These are phyloP conservation scores for Geotrichum ghanense DNA, from an alignment of 805 yeast species.

Conservation along the genomic window DNA sequence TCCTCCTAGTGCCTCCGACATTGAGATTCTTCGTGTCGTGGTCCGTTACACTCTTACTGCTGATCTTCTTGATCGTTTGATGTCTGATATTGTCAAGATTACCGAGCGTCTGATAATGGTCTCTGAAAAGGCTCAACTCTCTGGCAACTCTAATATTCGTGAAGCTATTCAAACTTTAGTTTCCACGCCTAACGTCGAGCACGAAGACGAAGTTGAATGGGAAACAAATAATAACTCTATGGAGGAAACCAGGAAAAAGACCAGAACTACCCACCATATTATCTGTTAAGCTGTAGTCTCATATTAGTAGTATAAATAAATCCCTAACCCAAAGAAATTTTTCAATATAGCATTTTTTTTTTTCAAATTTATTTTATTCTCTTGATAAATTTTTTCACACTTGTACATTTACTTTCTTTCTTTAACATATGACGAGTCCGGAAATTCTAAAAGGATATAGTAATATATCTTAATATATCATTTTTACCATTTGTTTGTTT, in stretches of 20 bases:
- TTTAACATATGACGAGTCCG: no score
- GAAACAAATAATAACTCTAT: background rate
- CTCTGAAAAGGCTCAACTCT: background rate
- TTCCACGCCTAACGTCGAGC: background rate
- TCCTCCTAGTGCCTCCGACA: conserved; percentile 45
- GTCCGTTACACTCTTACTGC: conserved; percentile 60
- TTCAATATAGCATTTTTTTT: background rate
- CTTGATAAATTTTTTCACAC: no score
- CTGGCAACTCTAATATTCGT: background rate
- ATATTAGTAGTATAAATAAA: no score
- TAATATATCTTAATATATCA: no score
- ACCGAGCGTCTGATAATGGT: background rate
- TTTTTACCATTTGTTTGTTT: background rate
- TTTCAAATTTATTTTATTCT: background rate
- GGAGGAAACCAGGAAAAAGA: background rate
- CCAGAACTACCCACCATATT: background rate
- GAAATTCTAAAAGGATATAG: no score
- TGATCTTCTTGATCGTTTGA: conserved; percentile 48
- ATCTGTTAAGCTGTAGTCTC: background rate
- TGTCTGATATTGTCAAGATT: conserved; percentile 37
- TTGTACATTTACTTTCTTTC: no score
- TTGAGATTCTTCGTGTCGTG: conserved; percentile 75
- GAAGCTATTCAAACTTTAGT: background rate
- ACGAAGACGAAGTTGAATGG: background rate
- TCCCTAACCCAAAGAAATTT: background rate